Base-by-base conservation (phyloP, 208 protist species). In the Acanthamoeba polyphaga region DNA sequence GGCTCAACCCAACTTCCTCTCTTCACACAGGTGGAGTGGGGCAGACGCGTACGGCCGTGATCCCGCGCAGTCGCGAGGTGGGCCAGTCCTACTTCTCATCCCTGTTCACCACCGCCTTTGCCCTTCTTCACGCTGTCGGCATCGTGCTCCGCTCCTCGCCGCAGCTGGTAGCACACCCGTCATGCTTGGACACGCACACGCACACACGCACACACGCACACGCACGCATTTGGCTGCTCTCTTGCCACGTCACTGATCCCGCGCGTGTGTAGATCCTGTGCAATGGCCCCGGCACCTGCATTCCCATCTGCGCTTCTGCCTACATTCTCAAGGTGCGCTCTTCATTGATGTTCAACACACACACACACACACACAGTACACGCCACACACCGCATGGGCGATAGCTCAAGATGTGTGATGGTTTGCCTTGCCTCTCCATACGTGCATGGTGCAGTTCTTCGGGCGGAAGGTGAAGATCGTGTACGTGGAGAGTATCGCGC, bases 261-360 rank as follows among this genome's bases (percentile, higher is more conserved):
- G 43, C 85, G 72, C 38, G 92, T 60, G 38, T 85, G 62, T 72
- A 97, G 96, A 95, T 97, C 9, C 46, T 98, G 7, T 97, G 95
- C 93, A 98, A 98, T 82, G 97, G 97, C 32, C 97, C 97, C 8
- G 97, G 97, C 43, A 98, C 97, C 10, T 98, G 97, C 88, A 68
- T 98, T 2, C 97, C 97, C n/a, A 95, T 98, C 27, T 95, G 78
- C 32, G 13, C 95, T 12, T 27, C 93, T 8, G 97, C 97, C 19
- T 89, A 92, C 38, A 24, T 97, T 3, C 58, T 97, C 19, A 78
- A 87, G 55, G 53, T 96, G 27, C 24, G 38, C 49, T 43, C 38
- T 43, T 3, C 38, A 43, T 3, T n/a, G n/a, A n/a, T n/a, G n/a
- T n/a, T n/a, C n/a, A n/a, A n/a, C 38, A 43, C 38, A 43, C 38